Base-by-base conservation (phyloP, 108 stramenopile genomes). In the Pseudonitzschia pungens region DNA sequence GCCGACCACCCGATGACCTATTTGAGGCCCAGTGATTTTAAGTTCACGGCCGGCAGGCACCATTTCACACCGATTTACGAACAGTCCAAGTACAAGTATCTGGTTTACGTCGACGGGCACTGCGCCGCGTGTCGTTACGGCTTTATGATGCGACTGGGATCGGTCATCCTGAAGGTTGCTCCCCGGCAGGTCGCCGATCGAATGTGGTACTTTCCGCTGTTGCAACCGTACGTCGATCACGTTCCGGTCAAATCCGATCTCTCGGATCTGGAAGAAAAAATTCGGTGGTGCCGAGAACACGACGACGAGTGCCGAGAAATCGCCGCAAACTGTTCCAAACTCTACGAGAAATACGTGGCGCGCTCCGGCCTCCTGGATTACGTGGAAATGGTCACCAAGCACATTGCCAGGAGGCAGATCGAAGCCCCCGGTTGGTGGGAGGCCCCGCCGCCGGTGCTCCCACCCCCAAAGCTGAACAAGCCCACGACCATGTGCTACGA, bases 81-180 rank as follows among this genome's bases (percentile, higher is more conserved):
- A 77, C 99, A 99, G 77, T 89, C 87, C 45, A 93, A 83, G 76
- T 99, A 95, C 81, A 99, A 98, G 77, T 99, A 98, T 85, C 72
- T 99, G 74, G 84, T 99, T 22, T 99, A 99, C 80, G 93, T 96
- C 0, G 99, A 99, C 78, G 99, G 99, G 16, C 99, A 99, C 79
- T 99, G 99, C 79, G 99, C 99, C 44, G 99, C 99, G 54, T 98
- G 97, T 84, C 96, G 99, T 77, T 99, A 99, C 79, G 97, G 92
- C 6, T 99, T 98, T 83, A 97, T 99, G 96, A 99, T 99, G 98
- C 93, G 97, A 6, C 83, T 99, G 53, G 99, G 99, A 10, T 87
- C 87, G 56, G 99, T 99, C 36, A 99, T 99, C 74, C 81, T 99
- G 53, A 98, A 98, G 82, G 99, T 99, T 48, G 90, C 76, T 68